These are phyloP conservation scores for Lentinula guzmanii DNA, from an alignment of 768 basidiomycete genomes.

Conservation along the genomic window DNA sequence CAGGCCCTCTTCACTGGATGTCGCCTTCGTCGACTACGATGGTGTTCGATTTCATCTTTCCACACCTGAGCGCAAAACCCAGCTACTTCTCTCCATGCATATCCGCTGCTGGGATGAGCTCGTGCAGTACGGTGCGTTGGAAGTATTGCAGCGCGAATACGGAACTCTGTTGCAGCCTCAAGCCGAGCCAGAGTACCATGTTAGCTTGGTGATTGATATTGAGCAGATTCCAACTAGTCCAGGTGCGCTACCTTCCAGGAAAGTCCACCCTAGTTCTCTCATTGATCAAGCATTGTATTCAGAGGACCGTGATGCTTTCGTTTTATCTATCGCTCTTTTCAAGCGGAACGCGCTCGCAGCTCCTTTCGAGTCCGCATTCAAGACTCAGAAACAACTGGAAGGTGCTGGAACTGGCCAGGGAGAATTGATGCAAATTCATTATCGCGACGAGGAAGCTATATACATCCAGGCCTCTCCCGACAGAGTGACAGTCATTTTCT, in stretches of 20 bases:
- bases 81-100: conserved; percentile 87
- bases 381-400: conserved; percentile 79
- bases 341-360: conserved; percentile 94
- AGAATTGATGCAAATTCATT: conserved; percentile 88
- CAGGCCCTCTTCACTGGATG: conserved; percentile 89
- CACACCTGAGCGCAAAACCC: conserved; percentile 79
- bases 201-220: conserved; percentile 82
- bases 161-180: conserved; percentile 59
- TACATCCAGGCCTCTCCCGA: conserved; percentile 91
- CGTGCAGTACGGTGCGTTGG: conserved; percentile 76
- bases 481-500: conserved; percentile 97
- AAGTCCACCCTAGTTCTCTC: neutral
- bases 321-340: conserved; percentile 76
- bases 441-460: conserved; percentile 96
- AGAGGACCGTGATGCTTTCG: conserved; percentile 78
- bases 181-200: conserved; percentile 84
- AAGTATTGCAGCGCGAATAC: conserved; percentile 79
- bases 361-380: conserved; percentile 88
- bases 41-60: conserved; percentile 92
- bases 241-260: conserved; percentile 41
- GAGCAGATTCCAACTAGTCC: conserved; percentile 77
- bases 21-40: conserved; percentile 97
- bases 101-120: conserved; percentile 97
- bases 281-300: conserved; percentile 5
- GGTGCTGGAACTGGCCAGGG: conserved; percentile 59